Evolutionary conservation across 768 basidiomycete genomes (phyloP), one percentile per base, ranked within the genome.

Genomic region (Pleurotus cornucopiae): DNA sequence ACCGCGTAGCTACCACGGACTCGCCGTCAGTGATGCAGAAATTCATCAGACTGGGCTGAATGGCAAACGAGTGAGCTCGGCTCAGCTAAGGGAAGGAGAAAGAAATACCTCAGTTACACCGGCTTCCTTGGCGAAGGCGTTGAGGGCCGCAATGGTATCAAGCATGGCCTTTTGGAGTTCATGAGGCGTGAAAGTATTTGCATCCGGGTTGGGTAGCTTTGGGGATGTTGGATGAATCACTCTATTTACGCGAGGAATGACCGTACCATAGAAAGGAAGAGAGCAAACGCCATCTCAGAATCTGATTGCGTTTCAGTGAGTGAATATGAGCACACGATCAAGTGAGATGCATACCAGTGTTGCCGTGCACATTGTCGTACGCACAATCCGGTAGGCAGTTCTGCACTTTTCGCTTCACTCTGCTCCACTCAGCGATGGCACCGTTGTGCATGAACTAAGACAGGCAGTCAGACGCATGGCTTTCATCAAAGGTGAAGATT

Each of bases 1-100:
- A 98, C 47, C 97, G 82, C 7, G 95, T 96, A 6, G 89, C 96
- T 20, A 99, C 82, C 4, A 99, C 91, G 56, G 89, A 91, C 63
- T 91, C 84, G 5, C 97, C 97, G 67, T 99, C 97, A 4, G 94
- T 95, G 26, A 98, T 88, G 62, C 93, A 95, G 67, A 96, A 99
- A 67, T 98, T 98, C 86, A 94, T 81, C 53, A 95, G 71, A 64
- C 89, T 91, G 12, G 94, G 95, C 84, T 93, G 61, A 58, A 53
- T 34, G 30, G 6, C 40, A 45, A 30, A 13, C 58, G 39, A 34
- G 18, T 39, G 26, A 48, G 38, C 5, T 43, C 20, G 34, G 26
- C 49, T 46, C 44, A 4, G 5, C 11, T 20, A 37, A 23, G 44
- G 14, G 54, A 49, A 34, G 60, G n/a, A 49, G 37, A 51, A 25